Percentiles rank a stretch among this genome's conserved stretches.
Conservation (phyloP, 495 filamentous ascomycete species). For the Paragyromitra xinjiangensis region DNA sequence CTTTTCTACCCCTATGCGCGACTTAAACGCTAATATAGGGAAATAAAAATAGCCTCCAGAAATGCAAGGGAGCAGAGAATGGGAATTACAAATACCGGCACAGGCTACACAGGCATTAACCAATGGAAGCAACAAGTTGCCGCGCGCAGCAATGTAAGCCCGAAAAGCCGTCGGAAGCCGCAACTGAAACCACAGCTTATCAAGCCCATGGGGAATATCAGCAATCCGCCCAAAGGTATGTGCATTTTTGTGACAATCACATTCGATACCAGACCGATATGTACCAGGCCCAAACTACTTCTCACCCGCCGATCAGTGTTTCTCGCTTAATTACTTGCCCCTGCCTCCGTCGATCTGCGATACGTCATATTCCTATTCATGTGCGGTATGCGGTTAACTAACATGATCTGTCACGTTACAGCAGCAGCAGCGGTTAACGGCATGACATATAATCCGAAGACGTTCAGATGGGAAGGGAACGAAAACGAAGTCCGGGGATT, state of each 20-base stretch:
- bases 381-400: constrained; percentile 45
- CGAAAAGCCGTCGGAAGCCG: constrained; percentile 63
- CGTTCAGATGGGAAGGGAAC: constrained; percentile 94
- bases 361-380: constrained; percentile 43
- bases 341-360: constrained; percentile 50
- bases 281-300: constrained; percentile 28
- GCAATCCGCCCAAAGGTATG: constrained; percentile 74
- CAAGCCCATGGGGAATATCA: constrained; percentile 70
- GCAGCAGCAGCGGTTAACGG: constrained; percentile 76
- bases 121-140: constrained; percentile 83
- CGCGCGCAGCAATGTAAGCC: constrained; percentile 69
- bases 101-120: constrained; percentile 66
- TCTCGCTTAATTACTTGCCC: constrained; percentile 49
- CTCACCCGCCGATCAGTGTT: constrained; percentile 48
- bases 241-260: constrained; percentile 50
- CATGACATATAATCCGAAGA: constrained; percentile 90
- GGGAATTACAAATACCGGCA: constrained; percentile 60
- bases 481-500: constrained; percentile 83
- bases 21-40: constrained; percentile 78
- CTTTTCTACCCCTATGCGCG: constrained; percentile 26
- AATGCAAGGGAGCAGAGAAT: constrained; percentile 88
- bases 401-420: constrained; percentile 51
- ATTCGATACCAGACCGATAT: constrained; percentile 54
- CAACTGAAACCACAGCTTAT: constrained; percentile 75
- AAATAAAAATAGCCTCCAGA: constrained; percentile 86